Base-by-base conservation (phyloP, 169 alveolate genomes). In the Plasmodium inui region DNA sequence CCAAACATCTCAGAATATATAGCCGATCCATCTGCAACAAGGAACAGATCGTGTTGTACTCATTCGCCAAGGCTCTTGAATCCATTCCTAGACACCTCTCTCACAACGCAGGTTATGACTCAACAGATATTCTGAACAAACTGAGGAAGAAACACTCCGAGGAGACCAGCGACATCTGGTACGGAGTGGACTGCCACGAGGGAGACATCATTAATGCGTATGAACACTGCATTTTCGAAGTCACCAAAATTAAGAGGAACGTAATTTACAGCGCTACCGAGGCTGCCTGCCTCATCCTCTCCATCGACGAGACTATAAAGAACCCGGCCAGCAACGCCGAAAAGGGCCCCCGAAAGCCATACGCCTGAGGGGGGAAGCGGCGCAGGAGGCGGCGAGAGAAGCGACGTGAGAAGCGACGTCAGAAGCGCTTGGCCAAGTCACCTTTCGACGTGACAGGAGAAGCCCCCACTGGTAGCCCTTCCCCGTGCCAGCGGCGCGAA, bases 231-330 rank as follows among this genome's bases (percentile, higher is more conserved):
- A 98, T 99, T 61, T 99, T 99, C 99, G 99, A 99, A 95, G 99
- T 99, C 1, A 97, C 99, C 14, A 91, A 98, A 50, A 99, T 98
- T 70, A 99, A 98, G 96, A 96, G 97, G 61, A 99, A 99, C 96
- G 99, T 99, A 28, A 91, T 98, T 39, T 96, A 98, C 92, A 97
- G 99, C 57, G 99, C 99, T 1, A 98, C 99, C 19, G 99, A 99
- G 95, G 99, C 99, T 8, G 99, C 99, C 6, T 98, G 99, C 92
- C 95, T 98, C 53, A 97, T 99, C 74, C 97, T 99, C 34, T 98
- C 99, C 34, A 98, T 99, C 39, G 99, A 99, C 95, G 99, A 99
- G 96, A 99, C 99, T 12, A 98, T 99, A 50, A 98, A 97, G 91
- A 98, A 98, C 94, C 99, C 99, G 26, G 96, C 97, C 79, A 96